Evolutionary conservation across 495 filamentous ascomycete genomes (phyloP), one percentile per base, ranked within the genome.

Genomic region (Penicillium daleae): DNA sequence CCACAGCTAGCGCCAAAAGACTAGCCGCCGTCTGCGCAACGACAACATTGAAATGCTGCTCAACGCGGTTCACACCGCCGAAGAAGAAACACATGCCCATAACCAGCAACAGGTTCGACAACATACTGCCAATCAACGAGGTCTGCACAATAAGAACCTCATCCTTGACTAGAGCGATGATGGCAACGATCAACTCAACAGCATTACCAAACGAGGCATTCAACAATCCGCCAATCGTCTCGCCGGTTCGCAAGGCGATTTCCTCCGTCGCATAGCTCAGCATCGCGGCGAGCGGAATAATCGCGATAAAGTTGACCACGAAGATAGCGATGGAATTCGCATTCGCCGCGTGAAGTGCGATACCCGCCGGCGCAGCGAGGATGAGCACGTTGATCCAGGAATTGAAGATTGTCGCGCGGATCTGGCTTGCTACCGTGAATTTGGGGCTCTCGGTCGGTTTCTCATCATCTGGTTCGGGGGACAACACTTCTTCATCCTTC

Each of bases 51-150:
- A 97, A 97, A 72, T 86, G 87, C 66, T 97, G 93, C 69, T 97
- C 90, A 32, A 84, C 63, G 22, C 93, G 87, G 52, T 89, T 86
- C 51, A 95, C 72, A 31, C 93, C 93, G 32, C 93, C 93, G 54
- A 90, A 90, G 77, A 96, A 92, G 82, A 97, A 97, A 71, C 88
- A 93, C 89, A 95, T 93, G 19, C 93, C 93, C 78, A 97, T 80
- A 37, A 97, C 94, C 21, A 97, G 83, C 6, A 97, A 88, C 54
- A 97, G 75, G 71, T 97, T 97, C 19, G 93, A 97, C 19, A 97
- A 78, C 72, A 97, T 97, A 72, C 87, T 90, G 29, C 93, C 93
- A 61, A 97, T 91, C 13, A 97, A 78, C 3, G 93, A 97, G 1
- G 93, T 96, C 74, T 97, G 90, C 4, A 97, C 94, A 66, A 98